phyloP scores from a whole-genome alignment of 2,329 filamentous ascomycete species.

The Fusarium fujikuroi region DNA sequence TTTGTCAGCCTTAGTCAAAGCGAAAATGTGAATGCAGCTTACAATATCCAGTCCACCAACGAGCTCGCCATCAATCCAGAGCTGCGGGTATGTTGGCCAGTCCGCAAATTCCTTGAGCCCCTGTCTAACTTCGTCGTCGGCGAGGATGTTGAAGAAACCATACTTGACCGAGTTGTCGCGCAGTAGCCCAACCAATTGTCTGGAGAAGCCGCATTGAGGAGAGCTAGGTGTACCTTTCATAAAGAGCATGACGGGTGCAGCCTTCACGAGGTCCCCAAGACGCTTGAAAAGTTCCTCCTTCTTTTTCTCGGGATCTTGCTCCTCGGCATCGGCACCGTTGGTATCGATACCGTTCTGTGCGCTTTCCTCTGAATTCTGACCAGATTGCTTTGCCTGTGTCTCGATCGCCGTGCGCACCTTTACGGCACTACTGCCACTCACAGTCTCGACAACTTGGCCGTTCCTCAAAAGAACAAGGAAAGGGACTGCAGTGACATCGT shows the following conservation, averaged over 20 bases:
- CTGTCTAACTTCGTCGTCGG: constrained; percentile 96
- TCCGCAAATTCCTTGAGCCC: constrained; percentile 98
- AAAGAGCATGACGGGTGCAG: constrained; percentile 97
- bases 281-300: constrained; percentile 89
- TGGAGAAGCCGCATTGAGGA: constrained; percentile 92
- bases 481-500: constrained; percentile 94
- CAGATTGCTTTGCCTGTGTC: constrained; percentile 70
- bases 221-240: constrained; percentile 95
- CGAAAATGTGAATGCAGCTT: constrained; percentile 54
- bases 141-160: constrained; percentile 98
- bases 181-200: constrained; percentile 86
- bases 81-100: constrained; percentile 96
- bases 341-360: constrained; percentile 51
- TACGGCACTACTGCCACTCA: constrained; percentile 89
- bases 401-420: constrained; percentile 90
- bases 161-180: constrained; percentile 93
- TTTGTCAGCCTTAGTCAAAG: constrained; percentile 33
- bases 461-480: constrained; percentile 86
- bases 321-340: constrained; percentile 56
- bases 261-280: constrained; percentile 87
- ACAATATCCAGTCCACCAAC: constrained; percentile 97
- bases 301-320: constrained; percentile 66
- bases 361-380: constrained; percentile 49
- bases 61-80: constrained; percentile 91
- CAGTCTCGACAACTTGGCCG: constrained; percentile 80